Evolutionary conservation across 805 yeast genomes (phyloP), one percentile per base, ranked within the genome.

Genomic region (Clavispora fructus): DNA sequence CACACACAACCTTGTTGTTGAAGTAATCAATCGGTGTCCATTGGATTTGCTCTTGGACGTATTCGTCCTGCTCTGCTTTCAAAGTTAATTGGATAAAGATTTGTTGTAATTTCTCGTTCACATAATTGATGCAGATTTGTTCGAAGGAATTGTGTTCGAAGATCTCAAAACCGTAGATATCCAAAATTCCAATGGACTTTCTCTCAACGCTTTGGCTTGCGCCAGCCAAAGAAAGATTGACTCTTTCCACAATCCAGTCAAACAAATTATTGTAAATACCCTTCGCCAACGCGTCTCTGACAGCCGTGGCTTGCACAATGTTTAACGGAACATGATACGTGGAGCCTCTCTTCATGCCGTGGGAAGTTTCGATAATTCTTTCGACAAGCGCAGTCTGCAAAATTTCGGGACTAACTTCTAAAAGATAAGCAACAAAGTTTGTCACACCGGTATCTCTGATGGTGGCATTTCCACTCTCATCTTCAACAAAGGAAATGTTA

Each of bases 11-110:
- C 68, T 92, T 84, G 69, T 94, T 94, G 68, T 94, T 94, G 73
- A 94, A 94, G 67, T 90, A 94, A 52, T 94, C 87, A 60, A 94
- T 94, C 19, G 98, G 98, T 11, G 96, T 88, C 99, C 99, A 94
- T 64, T 88, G 79, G 64, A 94, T 94, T 67, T 89, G 87, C 67
- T 94, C 99, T 56, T 87, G 85, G 31, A 89, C 94, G 60, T 94
- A 94, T 63, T 94, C 98, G 54, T 94, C 99, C 71, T 94, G 99
- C 69, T 94, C 99, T 0, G 97, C 87, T 68, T 94, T 94, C 60
- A 94, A 77, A 2, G 99, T 94, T 60, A 94, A 77, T 65, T 94
- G 96, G 63, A 94, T 94, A 60, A 94, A 94, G 62, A 92, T 94
- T 65, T 92, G 99, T 71, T 91, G 97, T 56, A 92, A 75, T 68